Percentiles rank a stretch among this genome's conserved stretches.
Evolutionary conservation across 139 green algal genomes (phyloP).

Genomic region (Trebouxia sp.): DNA sequence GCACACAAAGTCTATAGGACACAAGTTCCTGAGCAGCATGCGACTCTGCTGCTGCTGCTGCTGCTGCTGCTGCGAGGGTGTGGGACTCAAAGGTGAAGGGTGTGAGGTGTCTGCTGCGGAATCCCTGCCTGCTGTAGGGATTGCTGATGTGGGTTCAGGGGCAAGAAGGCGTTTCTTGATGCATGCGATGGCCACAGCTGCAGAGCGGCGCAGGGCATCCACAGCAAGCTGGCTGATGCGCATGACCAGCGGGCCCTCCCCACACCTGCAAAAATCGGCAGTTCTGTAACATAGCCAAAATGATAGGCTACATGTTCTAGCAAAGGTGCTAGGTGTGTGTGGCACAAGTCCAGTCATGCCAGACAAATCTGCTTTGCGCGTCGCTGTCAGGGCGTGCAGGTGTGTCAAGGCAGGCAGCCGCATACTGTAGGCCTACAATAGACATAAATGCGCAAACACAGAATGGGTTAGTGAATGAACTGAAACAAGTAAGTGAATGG

Average conservation of each 20-base stretch:
- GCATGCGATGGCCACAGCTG: background rate
- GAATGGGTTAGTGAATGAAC: too few species aligned
- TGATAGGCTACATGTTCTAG: too few species aligned
- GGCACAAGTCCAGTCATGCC: background rate
- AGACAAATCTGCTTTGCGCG: too few species aligned
- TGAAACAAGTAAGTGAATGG: too few species aligned
- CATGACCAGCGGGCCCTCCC: conserved; percentile 17
- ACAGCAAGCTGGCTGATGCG: conserved; percentile 21
- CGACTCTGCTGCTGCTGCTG: background rate
- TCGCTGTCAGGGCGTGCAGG: too few species aligned
- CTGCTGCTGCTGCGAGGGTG: conserved; percentile 15
- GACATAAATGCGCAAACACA: too few species aligned
- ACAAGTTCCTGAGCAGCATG: conserved; percentile 32
- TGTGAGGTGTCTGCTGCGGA: background rate
- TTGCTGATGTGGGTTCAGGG: conserved; percentile 1
- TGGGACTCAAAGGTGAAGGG: background rate
- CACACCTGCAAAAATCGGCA: background rate
- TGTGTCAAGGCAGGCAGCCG: too few species aligned
- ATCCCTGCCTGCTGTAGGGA: background rate
- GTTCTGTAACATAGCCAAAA: too few species aligned
- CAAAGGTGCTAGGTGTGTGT: too few species aligned
- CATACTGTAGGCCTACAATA: too few species aligned
- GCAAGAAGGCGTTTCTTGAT: background rate
- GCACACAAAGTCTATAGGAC: conserved; percentile 14
- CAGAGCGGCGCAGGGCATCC: background rate